Evolutionary conservation across 257 asterid genomes (phyloP).

Genomic region (Nicotiana obtusifolia): DNA sequence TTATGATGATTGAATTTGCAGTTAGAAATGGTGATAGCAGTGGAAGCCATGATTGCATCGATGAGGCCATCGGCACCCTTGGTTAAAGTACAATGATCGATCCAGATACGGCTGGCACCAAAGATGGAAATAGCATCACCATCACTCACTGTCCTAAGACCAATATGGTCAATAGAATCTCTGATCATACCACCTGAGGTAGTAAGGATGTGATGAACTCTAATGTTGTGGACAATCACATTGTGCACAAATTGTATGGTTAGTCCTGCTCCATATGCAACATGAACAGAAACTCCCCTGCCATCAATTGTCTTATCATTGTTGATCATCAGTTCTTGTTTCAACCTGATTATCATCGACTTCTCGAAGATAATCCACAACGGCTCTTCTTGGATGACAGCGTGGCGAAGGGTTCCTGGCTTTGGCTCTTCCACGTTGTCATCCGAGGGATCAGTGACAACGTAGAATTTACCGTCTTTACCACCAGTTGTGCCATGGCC

Average conservation of each 20-base stretch:
- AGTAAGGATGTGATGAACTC: constrained; percentile 48
- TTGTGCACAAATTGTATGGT: constrained; percentile 64
- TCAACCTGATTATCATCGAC: constrained; percentile 33
- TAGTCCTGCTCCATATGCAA: constrained; percentile 71
- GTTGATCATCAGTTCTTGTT: constrained; percentile 38
- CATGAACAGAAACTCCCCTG: constrained; percentile 52
- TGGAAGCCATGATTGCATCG: constrained; percentile 78
- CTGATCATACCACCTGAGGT: constrained; percentile 53
- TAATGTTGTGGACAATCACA: constrained; percentile 56
- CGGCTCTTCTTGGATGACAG: constrained; percentile 44
- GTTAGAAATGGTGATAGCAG: constrained; percentile 80
- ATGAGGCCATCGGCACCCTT: constrained; percentile 60
- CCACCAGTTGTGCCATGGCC: constrained; percentile 53
- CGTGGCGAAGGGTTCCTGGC: constrained; percentile 55
- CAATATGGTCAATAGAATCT: constrained; percentile 47
- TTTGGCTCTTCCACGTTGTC: constrained; percentile 23
- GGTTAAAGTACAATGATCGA: constrained; percentile 59
- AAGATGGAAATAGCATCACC: constrained; percentile 65
- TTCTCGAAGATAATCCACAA: constrained; percentile 47
- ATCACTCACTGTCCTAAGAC: constrained; percentile 60
- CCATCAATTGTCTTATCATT: constrained; percentile 77
- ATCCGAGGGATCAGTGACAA: constrained; percentile 46
- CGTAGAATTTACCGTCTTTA: constrained; percentile 31
- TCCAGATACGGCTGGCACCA: constrained; percentile 58
- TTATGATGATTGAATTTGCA: constrained; percentile 85